These are phyloP conservation scores for Claviceps spartinae DNA, from an alignment of 2,329 filamentous ascomycete genomes.

Conservation along the genomic window DNA sequence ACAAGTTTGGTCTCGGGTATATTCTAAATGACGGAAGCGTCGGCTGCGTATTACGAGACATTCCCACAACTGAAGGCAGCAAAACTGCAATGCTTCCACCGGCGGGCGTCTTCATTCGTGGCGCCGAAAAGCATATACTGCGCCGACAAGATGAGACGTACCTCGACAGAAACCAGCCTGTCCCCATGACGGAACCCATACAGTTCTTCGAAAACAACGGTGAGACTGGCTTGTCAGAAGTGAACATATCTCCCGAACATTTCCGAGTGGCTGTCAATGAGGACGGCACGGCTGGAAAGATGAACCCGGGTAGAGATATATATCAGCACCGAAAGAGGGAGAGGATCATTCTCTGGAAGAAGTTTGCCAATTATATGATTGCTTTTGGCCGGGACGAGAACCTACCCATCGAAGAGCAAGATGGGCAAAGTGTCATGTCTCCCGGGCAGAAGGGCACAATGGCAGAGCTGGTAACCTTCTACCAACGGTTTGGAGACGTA, in stretches of 20 bases:
- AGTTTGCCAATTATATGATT: constrained; percentile 63
- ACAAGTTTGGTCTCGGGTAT: constrained; percentile 75
- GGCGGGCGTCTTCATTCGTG: constrained; percentile 56
- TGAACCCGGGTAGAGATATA: constrained; percentile 48
- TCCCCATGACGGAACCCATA: constrained; percentile 48
- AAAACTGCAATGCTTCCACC: constrained; percentile 46
- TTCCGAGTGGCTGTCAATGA: constrained; percentile 43
- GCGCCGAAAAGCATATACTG: constrained; percentile 57
- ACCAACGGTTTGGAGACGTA: constrained; percentile 68
- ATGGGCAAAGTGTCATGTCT: constrained; percentile 25
- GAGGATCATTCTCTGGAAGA: constrained; percentile 56
- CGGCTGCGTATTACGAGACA: constrained; percentile 51
- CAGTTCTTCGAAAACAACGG: constrained; percentile 65
- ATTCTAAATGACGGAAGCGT: constrained; percentile 72
- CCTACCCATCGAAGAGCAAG: constrained; percentile 31
- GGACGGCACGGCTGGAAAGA: constrained; percentile 46
- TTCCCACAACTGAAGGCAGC: constrained; percentile 36
- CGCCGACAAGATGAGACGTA: constrained; percentile 44
- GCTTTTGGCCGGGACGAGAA: constrained; percentile 60
- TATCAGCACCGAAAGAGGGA: constrained; percentile 54
- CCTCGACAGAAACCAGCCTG: constrained; percentile 42
- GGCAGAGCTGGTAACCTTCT: constrained; percentile 59
- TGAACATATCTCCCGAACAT: constrained; percentile 50
- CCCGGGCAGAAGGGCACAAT: constrained; percentile 24
- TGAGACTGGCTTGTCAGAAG: constrained; percentile 46